Evolutionary conservation across 2,329 filamentous ascomycete species (phyloP).

Genomic region (Colletotrichum musicola): DNA sequence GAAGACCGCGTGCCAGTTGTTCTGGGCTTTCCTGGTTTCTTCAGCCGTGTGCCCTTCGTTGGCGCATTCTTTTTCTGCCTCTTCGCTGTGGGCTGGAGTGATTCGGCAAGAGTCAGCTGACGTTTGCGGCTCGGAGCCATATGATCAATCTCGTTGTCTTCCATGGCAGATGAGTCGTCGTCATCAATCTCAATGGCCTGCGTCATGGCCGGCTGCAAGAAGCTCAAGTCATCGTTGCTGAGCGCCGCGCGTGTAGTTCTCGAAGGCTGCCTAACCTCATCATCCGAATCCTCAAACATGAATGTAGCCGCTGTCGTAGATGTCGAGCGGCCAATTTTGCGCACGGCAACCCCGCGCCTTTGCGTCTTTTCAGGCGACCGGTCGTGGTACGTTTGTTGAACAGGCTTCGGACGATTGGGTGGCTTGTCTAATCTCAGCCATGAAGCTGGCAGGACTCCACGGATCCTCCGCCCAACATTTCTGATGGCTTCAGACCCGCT

Average conservation of each 20-base stretch:
- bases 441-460: constrained; percentile 75
- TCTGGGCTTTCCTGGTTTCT: constrained; percentile 43
- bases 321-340: constrained; percentile 49
- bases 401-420: constrained; percentile 44
- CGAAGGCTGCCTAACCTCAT: constrained; percentile 44
- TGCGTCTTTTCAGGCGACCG: constrained; percentile 53
- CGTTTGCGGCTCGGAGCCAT: constrained; percentile 63
- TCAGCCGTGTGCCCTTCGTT: constrained; percentile 36
- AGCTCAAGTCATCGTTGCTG: background rate
- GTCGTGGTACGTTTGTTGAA: constrained; percentile 47
- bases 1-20: background rate
- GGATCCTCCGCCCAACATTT: constrained; percentile 60
- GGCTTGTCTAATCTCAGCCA: constrained; percentile 72
- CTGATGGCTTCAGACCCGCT: constrained; percentile 57
- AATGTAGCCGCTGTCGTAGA: constrained; percentile 12
- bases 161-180: constrained; percentile 55
- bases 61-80: constrained; percentile 42
- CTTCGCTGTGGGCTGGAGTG: constrained; percentile 42
- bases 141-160: constrained; percentile 65
- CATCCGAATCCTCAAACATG: constrained; percentile 62
- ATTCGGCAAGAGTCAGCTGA: constrained; percentile 47
- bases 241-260: background rate
- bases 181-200: constrained; percentile 47
- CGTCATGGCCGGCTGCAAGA: background rate
- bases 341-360: constrained; percentile 65